Conservation (phyloP, 257 asterid genomes). For the Nicotiana tomentosiformis region DNA sequence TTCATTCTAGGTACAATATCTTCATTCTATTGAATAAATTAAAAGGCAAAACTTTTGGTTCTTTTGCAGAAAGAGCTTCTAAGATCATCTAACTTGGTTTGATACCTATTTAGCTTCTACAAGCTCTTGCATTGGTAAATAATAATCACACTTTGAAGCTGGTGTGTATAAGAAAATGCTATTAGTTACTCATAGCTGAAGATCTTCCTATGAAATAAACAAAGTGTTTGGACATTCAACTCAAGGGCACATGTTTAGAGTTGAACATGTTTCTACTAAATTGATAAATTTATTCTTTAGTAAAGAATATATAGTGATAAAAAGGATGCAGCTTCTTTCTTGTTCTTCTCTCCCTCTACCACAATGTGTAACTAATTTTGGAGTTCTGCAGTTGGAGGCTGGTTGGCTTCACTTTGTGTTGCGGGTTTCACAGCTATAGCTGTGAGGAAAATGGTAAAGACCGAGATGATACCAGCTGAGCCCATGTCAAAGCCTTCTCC, state of each 20-base stretch:
- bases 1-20: conserved; percentile 53
- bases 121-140: neutral
- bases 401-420: conserved; percentile 86
- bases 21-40: neutral
- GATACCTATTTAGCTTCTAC: neutral
- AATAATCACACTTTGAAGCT: neutral
- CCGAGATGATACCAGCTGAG: conserved; percentile 81
- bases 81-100: neutral
- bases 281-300: neutral
- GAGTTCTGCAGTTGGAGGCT: conserved; percentile 66
- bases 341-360: neutral
- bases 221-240: neutral
- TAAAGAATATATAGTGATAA: neutral
- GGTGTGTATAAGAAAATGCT: neutral
- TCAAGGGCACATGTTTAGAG: neutral
- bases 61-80: neutral
- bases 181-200: neutral
- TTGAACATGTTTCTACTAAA: neutral
- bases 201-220: neutral
- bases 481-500: conserved; percentile 94
- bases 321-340: neutral
- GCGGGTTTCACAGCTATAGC: conserved; percentile 92
- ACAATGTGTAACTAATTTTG: neutral
- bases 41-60: neutral
- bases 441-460: conserved; percentile 79